Conservation (phyloP, 768 basidiomycete genomes). For the Crucibulum laeve region DNA sequence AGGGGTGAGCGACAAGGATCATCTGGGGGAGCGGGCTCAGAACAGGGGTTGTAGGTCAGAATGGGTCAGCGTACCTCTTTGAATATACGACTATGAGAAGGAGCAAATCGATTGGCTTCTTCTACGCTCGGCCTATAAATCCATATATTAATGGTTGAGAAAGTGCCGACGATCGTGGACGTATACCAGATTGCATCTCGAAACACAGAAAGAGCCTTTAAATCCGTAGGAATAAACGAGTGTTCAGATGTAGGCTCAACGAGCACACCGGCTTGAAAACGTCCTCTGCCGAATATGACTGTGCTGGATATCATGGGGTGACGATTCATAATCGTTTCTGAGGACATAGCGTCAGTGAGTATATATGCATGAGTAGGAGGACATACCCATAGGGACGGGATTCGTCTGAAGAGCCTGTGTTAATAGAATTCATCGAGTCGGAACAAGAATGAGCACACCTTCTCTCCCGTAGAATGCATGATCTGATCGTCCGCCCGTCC, state of each 20-base stretch:
- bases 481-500: slow-evolving; percentile 44
- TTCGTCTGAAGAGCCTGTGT: slow-evolving; percentile 19
- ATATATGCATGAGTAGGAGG: background rate
- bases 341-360: slow-evolving; percentile 7
- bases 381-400: slow-evolving; percentile 27
- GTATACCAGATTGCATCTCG: slow-evolving; percentile 20
- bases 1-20: no score
- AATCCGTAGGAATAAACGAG: slow-evolving; percentile 18
- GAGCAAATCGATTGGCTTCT: slow-evolving; percentile 33
- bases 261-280: slow-evolving; percentile 31
- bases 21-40: no score
- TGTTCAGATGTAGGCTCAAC: slow-evolving; percentile 18
- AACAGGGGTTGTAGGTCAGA: no score
- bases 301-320: slow-evolving; percentile 21
- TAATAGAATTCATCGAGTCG: slow-evolving; percentile 6
- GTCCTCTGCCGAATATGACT: slow-evolving; percentile 34
- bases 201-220: slow-evolving; percentile 12
- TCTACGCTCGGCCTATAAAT: slow-evolving; percentile 32
- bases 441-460: slow-evolving; percentile 14
- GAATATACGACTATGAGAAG: slow-evolving; percentile 41
- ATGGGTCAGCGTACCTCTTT: no score
- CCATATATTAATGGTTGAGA: background rate
- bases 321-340: slow-evolving; percentile 33
- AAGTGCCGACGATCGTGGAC: background rate
- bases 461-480: slow-evolving; percentile 29